Evolutionary conservation across 371 early-diverging fungal species (phyloP), one percentile per base, ranked within the genome.

Genomic region (Phascolomyces articulosus): DNA sequence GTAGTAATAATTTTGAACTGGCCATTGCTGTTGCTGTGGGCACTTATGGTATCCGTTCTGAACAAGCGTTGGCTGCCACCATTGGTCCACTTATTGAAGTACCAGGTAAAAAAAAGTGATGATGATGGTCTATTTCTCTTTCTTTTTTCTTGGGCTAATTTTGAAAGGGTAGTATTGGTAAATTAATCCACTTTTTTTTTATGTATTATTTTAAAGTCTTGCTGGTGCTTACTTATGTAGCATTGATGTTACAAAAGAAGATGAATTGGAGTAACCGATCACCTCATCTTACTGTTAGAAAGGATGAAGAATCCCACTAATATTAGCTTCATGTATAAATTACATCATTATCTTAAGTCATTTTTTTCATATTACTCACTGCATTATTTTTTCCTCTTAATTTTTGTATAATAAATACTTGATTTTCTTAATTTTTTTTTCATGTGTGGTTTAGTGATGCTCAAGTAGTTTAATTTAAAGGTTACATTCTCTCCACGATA

Each of bases 51-150:
- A 82, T 87, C 23, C 70, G 84, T 21, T 89, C 90, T 11, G 72
- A 83, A 58, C 85, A 90, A 64, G 90, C 91, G 0, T 65, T 91
- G 48, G 88, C 89, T 11, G 83, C 91, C 7, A 87, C 88, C 3
- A 83, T 91, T n/a, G 93, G 92, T 2, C 90, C 91, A 16, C 70
- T 93, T 56, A 87, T 88, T 54, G 93, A 93, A 73, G 93, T 93
- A 0, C 93, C 93, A 44, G 88, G 87, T 67, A 68, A 85, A 34
- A 49, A 6, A 21, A n/a, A 0, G n/a, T 1, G 0, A 7, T 40
- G 10, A 18, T 34, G 13, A 8, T n/a, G n/a, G n/a, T n/a, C n/a
- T n/a, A n/a, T n/a, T n/a, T n/a, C n/a, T n/a, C n/a, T n/a, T n/a
- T n/a, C n/a, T n/a, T n/a, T n/a, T n/a, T n/a, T n/a, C n/a, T n/a